Base-by-base conservation (phyloP, 1,284 basidiomycete genomes). In the Malassezia vespertilionis region DNA sequence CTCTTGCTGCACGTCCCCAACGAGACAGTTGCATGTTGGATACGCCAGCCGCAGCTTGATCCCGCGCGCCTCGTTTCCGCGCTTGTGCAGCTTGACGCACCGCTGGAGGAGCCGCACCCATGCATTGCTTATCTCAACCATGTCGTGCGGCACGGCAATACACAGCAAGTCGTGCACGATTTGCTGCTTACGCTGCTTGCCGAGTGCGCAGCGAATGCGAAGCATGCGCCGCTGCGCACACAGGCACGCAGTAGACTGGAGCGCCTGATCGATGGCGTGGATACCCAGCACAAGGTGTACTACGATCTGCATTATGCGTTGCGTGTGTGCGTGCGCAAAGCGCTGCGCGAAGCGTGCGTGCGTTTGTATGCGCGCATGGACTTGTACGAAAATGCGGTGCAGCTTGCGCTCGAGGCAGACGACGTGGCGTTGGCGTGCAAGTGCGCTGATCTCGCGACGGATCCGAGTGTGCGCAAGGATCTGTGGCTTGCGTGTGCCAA, bases 331-430 rank as follows among this genome's bases (percentile, higher is more conserved):
- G 79, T 81, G 55, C 52, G 59, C 14, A 77, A 83, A 33, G 80
- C 81, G 5, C 77, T 85, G 37, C 85, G 81, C 23, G 86, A 90
- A 61, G 81, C 91, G 1, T 96, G 90, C 68, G 88, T 97, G 33
- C 83, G 88, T 61, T 91, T 99, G 48, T 97, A 96, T 72, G 85
- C 87, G 8, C 89, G 93, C 75, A 91, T 99, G 88, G 89, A 87
- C 0, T 74, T 96, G 40, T 95, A 83, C 75, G 93, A 97, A 74
- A 86, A 85, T 60, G 89, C 86, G 52, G 91, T 99, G 17, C 89
- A 96, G 70, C 77, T 97, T 28, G 93, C 93, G 0, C 76, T 99
- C 31, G 51, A 56, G 3, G 55, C 57, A 27, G 54, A 53, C 36
- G 70, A 72, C 38, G 40, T 72, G 18, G 79, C 80, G 46, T 79